A percentile compares a stretch with the other conserved stretches of the same genome.
These are phyloP conservation scores for Kwoniella dendrophila DNA, from an alignment of 768 basidiomycete species.

Conservation along the genomic window DNA sequence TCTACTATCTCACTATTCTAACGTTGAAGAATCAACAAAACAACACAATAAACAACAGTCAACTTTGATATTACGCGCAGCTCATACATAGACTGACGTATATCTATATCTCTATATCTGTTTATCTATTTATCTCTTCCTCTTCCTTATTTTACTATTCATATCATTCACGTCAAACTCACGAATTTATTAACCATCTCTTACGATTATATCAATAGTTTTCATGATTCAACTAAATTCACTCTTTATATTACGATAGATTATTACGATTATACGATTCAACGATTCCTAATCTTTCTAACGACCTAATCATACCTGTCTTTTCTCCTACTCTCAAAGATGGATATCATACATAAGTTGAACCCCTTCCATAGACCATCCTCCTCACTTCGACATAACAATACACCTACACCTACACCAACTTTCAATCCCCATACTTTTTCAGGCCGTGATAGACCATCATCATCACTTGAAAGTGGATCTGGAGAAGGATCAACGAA, in stretches of 20 bases:
- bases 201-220: too few species aligned
- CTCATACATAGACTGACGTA: too few species aligned
- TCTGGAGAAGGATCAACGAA: neutral
- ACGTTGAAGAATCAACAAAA: constrained; percentile 7
- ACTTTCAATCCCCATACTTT: neutral
- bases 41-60: neutral
- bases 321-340: neutral
- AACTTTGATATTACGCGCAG: neutral
- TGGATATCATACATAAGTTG: constrained; percentile 21
- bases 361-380: constrained; percentile 21
- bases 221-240: too few species aligned
- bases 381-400: constrained; percentile 9
- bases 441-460: constrained; percentile 3
- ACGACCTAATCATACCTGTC: too few species aligned
- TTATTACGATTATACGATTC: too few species aligned
- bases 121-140: too few species aligned
- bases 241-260: too few species aligned
- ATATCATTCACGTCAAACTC: too few species aligned
- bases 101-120: too few species aligned
- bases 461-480: constrained; percentile 13
- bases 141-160: too few species aligned
- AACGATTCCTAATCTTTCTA: neutral
- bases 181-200: too few species aligned
- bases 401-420: constrained; percentile 10
- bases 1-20: constrained; percentile 7